Evolutionary conservation across 202 grass and related monocot genomes (phyloP).

Genomic region (Setaria viridis): DNA sequence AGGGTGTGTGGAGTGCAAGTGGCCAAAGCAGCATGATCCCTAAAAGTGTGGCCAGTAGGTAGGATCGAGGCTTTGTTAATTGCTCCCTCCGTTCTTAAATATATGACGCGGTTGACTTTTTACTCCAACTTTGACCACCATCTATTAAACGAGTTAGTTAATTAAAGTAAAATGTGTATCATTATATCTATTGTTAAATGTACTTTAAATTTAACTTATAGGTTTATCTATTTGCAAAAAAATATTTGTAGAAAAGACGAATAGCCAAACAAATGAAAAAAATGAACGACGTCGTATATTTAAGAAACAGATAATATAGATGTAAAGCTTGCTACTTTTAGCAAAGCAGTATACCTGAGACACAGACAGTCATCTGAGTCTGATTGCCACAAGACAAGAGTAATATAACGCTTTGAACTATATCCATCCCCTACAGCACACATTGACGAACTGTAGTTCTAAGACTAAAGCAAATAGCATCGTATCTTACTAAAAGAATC

Average conservation of each 20-base stretch:
- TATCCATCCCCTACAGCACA: neutral
- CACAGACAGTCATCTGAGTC: neutral
- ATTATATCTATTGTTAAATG: too few species aligned
- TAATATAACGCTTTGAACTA: neutral
- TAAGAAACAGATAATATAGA: neutral
- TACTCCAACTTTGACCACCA: too few species aligned
- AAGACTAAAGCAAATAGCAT: neutral
- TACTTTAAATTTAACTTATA: too few species aligned
- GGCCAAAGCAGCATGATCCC: conserved; percentile 7
- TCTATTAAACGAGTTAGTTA: too few species aligned
- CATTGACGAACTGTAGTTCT: neutral
- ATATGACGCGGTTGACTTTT: too few species aligned
- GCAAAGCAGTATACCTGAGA: conserved; percentile 34
- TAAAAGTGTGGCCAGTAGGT: conserved; percentile 12
- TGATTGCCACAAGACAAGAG: neutral
- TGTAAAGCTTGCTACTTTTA: conserved; percentile 15
- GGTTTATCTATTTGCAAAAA: too few species aligned
- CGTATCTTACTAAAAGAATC: neutral
- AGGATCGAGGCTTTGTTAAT: conserved; percentile 12
- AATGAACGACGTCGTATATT: too few species aligned
- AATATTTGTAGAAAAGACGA: too few species aligned
- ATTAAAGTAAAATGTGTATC: too few species aligned
- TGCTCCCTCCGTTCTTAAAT: neutral
- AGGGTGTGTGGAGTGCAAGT: neutral
- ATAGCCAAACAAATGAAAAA: too few species aligned